These are phyloP conservation scores for Colletotrichum destructivum DNA, from an alignment of 2,329 filamentous ascomycete genomes.

Conservation along the genomic window DNA sequence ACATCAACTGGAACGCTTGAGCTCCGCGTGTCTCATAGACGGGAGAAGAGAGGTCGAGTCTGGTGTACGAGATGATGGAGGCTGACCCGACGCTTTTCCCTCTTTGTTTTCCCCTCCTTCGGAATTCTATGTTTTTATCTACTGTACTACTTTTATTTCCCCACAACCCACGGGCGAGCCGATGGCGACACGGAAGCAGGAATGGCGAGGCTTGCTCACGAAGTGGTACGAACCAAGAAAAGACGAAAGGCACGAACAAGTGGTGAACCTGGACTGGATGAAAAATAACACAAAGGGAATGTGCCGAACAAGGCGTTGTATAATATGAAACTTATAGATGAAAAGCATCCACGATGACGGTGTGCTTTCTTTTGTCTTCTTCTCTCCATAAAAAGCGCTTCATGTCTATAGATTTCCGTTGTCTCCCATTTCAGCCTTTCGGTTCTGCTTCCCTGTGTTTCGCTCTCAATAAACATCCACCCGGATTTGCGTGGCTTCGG, in stretches of 20 bases:
- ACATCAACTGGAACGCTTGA: slow-evolving; percentile 38
- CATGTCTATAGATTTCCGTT: not conserved
- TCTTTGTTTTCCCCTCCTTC: not conserved
- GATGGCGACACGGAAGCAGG: slow-evolving; percentile 3
- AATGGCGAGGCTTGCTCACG: not conserved
- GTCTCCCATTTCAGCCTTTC: not conserved
- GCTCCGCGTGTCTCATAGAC: not conserved
- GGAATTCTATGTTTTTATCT: not conserved
- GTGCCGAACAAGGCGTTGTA: slow-evolving; percentile 7
- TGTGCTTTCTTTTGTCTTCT: too few species aligned
- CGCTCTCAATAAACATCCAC: too few species aligned
- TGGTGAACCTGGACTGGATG: not conserved
- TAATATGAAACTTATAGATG: slow-evolving; percentile 2
- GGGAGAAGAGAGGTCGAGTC: not conserved
- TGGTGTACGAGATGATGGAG: not conserved
- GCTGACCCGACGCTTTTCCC: not conserved
- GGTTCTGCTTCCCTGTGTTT: too few species aligned
- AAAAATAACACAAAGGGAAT: not conserved
- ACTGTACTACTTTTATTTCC: not conserved
- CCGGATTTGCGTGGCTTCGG: not conserved
- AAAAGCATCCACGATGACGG: not conserved
- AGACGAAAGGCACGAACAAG: not conserved
- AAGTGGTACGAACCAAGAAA: not conserved
- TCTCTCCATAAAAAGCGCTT: not conserved
- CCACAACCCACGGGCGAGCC: not conserved